Evolutionary conservation across 2,329 filamentous ascomycete genomes (phyloP).

Genomic region (Ophidiomyces ophidiicola): DNA sequence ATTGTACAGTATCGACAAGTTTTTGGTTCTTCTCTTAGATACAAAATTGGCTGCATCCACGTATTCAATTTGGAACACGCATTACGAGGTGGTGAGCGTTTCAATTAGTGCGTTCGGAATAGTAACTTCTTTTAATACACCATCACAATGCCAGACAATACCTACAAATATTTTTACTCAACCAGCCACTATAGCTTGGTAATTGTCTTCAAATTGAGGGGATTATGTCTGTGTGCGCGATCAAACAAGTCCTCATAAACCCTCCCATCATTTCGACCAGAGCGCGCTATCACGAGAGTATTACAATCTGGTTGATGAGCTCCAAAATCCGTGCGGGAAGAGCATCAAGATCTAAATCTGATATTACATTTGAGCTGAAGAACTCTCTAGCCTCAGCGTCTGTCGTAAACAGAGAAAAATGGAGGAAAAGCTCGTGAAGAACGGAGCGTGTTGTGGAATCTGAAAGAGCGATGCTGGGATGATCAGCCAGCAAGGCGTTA

Average conservation of each 20-base stretch:
- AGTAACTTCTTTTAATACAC: neutral
- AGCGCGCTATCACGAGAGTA: slow-evolving; percentile 31
- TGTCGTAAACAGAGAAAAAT: slow-evolving; percentile 38
- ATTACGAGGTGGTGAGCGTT: no score
- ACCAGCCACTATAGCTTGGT: slow-evolving; percentile 40
- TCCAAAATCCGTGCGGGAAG: slow-evolving; percentile 34
- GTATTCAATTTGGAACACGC: no score
- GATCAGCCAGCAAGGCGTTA: slow-evolving; percentile 16
- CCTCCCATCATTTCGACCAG: slow-evolving; percentile 40
- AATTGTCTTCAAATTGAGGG: slow-evolving; percentile 40
- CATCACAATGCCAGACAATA: no score
- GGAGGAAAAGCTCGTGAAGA: slow-evolving; percentile 35
- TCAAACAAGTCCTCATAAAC: slow-evolving; percentile 45
- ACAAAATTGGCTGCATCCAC: no score
- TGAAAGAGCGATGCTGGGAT: slow-evolving; percentile 17
- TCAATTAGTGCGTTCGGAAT: no score
- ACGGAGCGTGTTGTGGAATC: slow-evolving; percentile 21
- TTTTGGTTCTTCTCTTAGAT: no score
- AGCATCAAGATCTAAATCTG: slow-evolving; percentile 30
- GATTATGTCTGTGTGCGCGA: slow-evolving; percentile 41
- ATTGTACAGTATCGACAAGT: neutral
- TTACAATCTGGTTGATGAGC: slow-evolving; percentile 34
- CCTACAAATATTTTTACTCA: no score
- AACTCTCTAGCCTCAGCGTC: slow-evolving; percentile 36
- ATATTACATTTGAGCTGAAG: slow-evolving; percentile 33